phyloP scores from a whole-genome alignment of 1,139 yeast genomes.

The Hansenula sp. region DNA sequence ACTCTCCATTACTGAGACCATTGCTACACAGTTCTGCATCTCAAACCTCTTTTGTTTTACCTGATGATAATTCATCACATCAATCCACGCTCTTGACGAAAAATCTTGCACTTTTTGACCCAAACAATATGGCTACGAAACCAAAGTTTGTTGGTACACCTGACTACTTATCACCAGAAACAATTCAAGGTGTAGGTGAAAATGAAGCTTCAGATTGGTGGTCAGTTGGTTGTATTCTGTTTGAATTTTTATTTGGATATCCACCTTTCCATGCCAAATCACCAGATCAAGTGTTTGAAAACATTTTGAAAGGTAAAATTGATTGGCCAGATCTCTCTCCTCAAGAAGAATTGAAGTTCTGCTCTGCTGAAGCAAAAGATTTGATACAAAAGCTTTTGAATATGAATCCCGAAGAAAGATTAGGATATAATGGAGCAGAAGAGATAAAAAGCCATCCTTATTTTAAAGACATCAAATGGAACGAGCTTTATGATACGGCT shows the following conservation, averaged over 20 bases:
- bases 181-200: slow-evolving; percentile 81
- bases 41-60: slow-evolving; percentile 50
- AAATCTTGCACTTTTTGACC: slow-evolving; percentile 67
- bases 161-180: slow-evolving; percentile 95
- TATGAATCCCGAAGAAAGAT: slow-evolving; percentile 57
- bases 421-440: slow-evolving; percentile 73
- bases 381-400: slow-evolving; percentile 59
- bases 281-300: slow-evolving; percentile 78
- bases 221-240: slow-evolving; percentile 94
- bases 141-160: slow-evolving; percentile 92
- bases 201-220: slow-evolving; percentile 96
- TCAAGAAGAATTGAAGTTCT: slow-evolving; percentile 46
- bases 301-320: slow-evolving; percentile 66
- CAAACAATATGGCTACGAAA: slow-evolving; percentile 44
- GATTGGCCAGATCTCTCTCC: slow-evolving; percentile 74
- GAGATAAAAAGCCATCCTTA: slow-evolving; percentile 80
- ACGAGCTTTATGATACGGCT: slow-evolving; percentile 60
- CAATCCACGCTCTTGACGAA: slow-evolving; percentile 24
- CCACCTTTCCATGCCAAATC: slow-evolving; percentile 91
- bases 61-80: slow-evolving; percentile 38
- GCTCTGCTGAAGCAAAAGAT: slow-evolving; percentile 71
- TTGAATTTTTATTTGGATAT: slow-evolving; percentile 87
- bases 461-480: slow-evolving; percentile 74
- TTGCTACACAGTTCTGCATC: slow-evolving; percentile 46
- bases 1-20: slow-evolving; percentile 48